A percentile compares a stretch with the other conserved stretches of the same genome.
Evolutionary conservation across 345 rosid genomes (phyloP).

Genomic region (Rhodamnia rubescens): DNA sequence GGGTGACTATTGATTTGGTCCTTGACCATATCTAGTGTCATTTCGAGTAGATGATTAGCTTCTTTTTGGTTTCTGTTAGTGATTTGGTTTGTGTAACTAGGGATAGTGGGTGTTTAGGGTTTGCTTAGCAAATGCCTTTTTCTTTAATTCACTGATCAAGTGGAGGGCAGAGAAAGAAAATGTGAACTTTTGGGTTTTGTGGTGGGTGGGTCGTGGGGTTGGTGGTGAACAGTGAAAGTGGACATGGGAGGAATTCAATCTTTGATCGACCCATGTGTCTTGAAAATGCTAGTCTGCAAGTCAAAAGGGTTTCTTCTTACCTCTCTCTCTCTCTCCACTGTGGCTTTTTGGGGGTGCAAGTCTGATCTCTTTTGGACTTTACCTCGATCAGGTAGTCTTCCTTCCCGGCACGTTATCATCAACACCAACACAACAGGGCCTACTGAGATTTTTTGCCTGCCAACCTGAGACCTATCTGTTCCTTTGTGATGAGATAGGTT

Average conservation of each 20-base stretch:
- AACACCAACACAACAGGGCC: not conserved
- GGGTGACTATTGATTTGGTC: not conserved
- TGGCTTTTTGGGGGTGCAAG: not conserved
- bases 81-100: not conserved
- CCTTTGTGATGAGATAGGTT: not conserved
- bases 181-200: not conserved
- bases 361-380: not conserved
- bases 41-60: not conserved
- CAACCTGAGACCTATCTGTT: not conserved
- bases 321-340: not conserved
- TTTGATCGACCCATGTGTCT: no score
- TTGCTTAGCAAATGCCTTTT: not conserved
- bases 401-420: not conserved
- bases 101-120: not conserved
- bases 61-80: not conserved
- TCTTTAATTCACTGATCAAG: not conserved
- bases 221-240: not conserved
- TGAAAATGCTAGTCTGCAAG: not conserved
- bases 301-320: not conserved
- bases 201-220: not conserved
- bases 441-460: not conserved
- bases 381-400: not conserved
- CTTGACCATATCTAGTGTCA: not conserved
- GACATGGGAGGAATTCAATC: not conserved
- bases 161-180: not conserved